Evolutionary conservation across 495 filamentous ascomycete genomes (phyloP).

Genomic region (Bacidia gigantensis): DNA sequence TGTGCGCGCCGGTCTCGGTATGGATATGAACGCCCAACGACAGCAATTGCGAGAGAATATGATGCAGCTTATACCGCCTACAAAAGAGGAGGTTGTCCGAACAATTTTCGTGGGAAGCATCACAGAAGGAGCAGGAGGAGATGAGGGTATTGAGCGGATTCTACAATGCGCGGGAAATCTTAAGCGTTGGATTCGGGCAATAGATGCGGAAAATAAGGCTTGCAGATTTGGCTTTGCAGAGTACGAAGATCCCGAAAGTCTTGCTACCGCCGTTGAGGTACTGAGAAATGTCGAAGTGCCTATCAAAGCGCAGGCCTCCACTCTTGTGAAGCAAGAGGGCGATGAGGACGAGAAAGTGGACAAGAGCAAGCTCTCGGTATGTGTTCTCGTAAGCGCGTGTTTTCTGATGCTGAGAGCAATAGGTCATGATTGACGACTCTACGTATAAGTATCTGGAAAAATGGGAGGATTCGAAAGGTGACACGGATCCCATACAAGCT

Average conservation of each 20-base stretch:
- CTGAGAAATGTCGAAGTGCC: conserved; percentile 80
- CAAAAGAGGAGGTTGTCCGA: conserved; percentile 74
- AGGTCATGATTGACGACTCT: conserved; percentile 60
- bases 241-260: conserved; percentile 82
- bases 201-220: conserved; percentile 68
- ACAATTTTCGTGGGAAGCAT: conserved; percentile 87
- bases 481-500: conserved; percentile 49
- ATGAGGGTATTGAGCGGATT: conserved; percentile 73
- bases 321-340: conserved; percentile 31
- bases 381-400: conserved; percentile 12
- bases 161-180: conserved; percentile 64
- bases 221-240: conserved; percentile 93
- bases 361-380: conserved; percentile 51
- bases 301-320: conserved; percentile 51
- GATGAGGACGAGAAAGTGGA: conserved; percentile 48
- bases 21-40: conserved; percentile 51
- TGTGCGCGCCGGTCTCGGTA: conserved; percentile 55
- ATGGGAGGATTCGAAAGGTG: conserved; percentile 49
- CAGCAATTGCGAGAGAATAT: conserved; percentile 59
- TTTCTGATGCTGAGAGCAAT: not conserved
- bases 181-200: conserved; percentile 71
- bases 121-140: conserved; percentile 59
- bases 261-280: conserved; percentile 75
- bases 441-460: conserved; percentile 84
- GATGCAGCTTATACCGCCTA: conserved; percentile 70